Conservation (phyloP, 352 stramenopile genomes). For the Phytophthora meadii region DNA sequence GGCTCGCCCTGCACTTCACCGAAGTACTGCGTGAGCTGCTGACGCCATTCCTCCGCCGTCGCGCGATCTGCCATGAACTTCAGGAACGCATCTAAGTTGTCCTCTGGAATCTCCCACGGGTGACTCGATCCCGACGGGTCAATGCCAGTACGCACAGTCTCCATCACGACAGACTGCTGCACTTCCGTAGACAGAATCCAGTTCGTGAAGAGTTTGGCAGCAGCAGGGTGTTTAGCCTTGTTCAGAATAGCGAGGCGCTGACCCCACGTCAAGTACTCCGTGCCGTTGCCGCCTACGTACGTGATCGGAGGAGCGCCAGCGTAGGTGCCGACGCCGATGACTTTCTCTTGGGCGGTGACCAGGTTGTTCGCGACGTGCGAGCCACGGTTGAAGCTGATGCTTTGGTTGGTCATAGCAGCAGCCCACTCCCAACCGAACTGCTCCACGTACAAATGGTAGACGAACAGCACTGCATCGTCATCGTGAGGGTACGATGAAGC, state of each 20-base stretch:
- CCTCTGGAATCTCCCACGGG: conserved; percentile 40
- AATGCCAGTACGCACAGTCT: conserved; percentile 49
- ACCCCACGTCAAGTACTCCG: conserved; percentile 45
- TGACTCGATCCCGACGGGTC: conserved; percentile 13
- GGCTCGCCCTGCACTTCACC: conserved; percentile 54
- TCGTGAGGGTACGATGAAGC: conserved; percentile 62
- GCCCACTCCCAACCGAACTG: conserved; percentile 38
- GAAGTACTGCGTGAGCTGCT: conserved; percentile 62
- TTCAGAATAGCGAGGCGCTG: conserved; percentile 59
- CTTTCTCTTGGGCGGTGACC: conserved; percentile 33
- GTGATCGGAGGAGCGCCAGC: conserved; percentile 1
- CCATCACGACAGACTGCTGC: conserved; percentile 26
- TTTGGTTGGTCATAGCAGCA: conserved; percentile 43
- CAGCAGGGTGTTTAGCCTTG: conserved; percentile 53
- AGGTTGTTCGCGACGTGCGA: conserved; percentile 19
- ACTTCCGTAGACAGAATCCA: conserved; percentile 48
- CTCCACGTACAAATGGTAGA: conserved; percentile 34
- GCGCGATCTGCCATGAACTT: conserved; percentile 62
- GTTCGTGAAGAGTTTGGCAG: conserved; percentile 65
- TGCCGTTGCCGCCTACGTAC: conserved; percentile 19
- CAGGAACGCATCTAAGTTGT: conserved; percentile 37
- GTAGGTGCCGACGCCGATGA: conserved; percentile 32
- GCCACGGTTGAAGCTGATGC: conserved; percentile 43
- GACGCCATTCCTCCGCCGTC: conserved; percentile 41
- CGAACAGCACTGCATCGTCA: conserved; percentile 51